Conservation (phyloP, 139 green algal species). For the Coelastrella sp. region DNA sequence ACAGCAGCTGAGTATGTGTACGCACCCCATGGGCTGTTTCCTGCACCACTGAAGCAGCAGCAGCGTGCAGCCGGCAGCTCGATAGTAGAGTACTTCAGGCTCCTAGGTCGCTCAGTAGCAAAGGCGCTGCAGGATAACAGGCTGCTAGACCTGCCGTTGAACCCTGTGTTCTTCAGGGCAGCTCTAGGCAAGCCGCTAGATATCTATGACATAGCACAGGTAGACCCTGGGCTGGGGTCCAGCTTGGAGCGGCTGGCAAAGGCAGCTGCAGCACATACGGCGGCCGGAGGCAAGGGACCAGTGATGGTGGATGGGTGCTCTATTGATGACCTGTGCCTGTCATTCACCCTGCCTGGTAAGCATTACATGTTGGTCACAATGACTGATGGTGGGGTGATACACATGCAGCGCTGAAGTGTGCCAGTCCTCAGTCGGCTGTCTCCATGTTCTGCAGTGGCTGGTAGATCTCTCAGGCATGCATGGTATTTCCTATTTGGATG, state of each 20-base stretch:
- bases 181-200: conserved; percentile 73
- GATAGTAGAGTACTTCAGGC: conserved; percentile 81
- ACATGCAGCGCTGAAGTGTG: no score
- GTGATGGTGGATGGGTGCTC: conserved; percentile 82
- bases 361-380: background rate
- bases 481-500: background rate
- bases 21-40: conserved; percentile 92
- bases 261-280: conserved; percentile 45
- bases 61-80: conserved; percentile 35
- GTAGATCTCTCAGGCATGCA: no score
- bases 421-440: no score
- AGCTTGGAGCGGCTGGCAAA: conserved; percentile 82
- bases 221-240: conserved; percentile 84
- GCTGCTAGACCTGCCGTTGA: conserved; percentile 94
- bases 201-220: conserved; percentile 79
- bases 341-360: conserved; percentile 89
- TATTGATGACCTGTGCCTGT: conserved; percentile 94
- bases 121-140: conserved; percentile 95
- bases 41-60: conserved; percentile 71
- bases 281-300: conserved; percentile 8
- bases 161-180: conserved; percentile 86
- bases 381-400: background rate
- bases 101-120: conserved; percentile 90
- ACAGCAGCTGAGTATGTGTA: conserved; percentile 71
- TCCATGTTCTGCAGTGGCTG: no score